Base-by-base conservation (phyloP, 257 asterid genomes). In the Knoxia roxburghii region DNA sequence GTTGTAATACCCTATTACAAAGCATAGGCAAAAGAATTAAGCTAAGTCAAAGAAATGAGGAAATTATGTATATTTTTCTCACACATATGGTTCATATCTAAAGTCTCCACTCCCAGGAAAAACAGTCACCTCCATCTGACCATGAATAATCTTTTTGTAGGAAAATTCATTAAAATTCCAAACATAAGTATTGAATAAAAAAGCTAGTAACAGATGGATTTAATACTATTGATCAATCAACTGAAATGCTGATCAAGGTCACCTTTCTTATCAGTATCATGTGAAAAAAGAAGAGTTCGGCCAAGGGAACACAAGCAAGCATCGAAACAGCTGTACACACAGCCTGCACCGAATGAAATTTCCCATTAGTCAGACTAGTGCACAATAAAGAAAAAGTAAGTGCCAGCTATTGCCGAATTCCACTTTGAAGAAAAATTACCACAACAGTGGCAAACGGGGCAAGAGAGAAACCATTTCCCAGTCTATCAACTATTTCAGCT, bases 241-340 rank as follows among this genome's bases (percentile, higher is more conserved):
- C 29, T 32, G 15, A 30, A 61, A 41, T 18, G 49, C 18, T 46
- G 30, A 29, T 20, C 60, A 69, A 56, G 63, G 68, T 65, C 74
- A 90, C 96, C 96, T 90, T 94, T 83, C 87, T 79, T 41, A 94
- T 89, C 43, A 94, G 86, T 78, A 94, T 94, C 82, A 87, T 84
- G 87, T 94, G 99, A 83, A 94, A 94, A 83, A 90, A 94, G 93
- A 94, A 90, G 75, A 94, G 99, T 78, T 94, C 97, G 14, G 93
- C 91, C 82, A 94, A 82, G 45, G 99, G 99, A 40, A 94, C 89
- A 76, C 94, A 84, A 35, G 99, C 97, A 61, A 94, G 86, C 69
- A 90, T 27, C 43, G 99, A 94, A 73, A 94, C 90, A 48, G 95
- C 89, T 18, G 99, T 85, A 71, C 99, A 94, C 53, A 94, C 74